Conservation (phyloP, 345 rosid genomes). For the Heritiera fomes region DNA sequence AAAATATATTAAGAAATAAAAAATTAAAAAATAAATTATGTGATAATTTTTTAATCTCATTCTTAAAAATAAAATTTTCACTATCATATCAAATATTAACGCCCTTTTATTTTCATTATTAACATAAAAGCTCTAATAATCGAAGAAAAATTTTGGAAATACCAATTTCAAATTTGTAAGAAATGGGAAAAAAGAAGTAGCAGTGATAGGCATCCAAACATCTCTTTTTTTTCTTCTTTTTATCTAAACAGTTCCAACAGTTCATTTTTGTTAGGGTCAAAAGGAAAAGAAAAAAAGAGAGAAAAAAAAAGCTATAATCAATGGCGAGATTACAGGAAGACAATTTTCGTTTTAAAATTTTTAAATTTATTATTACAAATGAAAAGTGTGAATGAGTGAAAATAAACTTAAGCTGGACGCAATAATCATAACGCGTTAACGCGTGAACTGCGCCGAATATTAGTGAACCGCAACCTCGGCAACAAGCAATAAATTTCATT, state of each 20-base stretch:
- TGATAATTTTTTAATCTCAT: no score
- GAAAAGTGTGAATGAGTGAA: slow-evolving; percentile 14
- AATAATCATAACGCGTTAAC: slow-evolving; percentile 44
- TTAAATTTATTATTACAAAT: neutral
- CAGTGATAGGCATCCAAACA: neutral
- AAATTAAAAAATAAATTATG: no score
- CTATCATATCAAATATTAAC: neutral
- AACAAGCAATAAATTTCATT: neutral
- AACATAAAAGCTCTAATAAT: neutral
- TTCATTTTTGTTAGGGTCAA: slow-evolving; percentile 1
- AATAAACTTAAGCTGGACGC: slow-evolving; percentile 46
- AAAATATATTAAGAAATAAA: no score
- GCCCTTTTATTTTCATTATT: neutral
- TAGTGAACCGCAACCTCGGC: neutral
- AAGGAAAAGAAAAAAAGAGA: neutral
- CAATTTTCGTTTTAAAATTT: neutral
- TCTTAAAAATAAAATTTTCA: no score
- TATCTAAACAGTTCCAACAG: neutral
- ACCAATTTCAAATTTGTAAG: neutral
- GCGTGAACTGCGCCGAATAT: slow-evolving; percentile 41
- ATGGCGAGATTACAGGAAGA: slow-evolving; percentile 27
- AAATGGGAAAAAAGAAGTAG: neutral
- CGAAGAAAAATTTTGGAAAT: neutral
- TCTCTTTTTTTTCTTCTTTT: neutral
- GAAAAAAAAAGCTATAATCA: neutral